Evolutionary conservation across 805 yeast species (phyloP).

Genomic region (Debaryomyces prosopidis): DNA sequence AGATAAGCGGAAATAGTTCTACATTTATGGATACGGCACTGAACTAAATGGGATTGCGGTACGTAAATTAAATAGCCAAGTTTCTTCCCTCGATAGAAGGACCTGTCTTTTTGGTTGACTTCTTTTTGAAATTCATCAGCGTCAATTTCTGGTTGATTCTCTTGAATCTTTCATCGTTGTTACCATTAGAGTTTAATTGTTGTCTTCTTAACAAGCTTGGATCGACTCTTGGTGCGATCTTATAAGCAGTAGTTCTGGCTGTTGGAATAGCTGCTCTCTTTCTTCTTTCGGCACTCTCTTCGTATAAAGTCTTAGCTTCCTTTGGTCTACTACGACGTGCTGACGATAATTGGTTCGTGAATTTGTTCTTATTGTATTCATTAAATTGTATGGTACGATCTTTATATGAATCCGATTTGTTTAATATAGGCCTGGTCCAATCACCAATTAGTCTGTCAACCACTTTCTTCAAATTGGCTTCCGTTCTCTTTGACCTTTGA

Average conservation of each 20-base stretch:
- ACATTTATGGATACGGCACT: too few relatives aligned
- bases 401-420: conserved; percentile 90
- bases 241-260: conserved; percentile 83
- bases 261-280: conserved; percentile 96
- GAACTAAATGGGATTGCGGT: neutral
- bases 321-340: conserved; percentile 28
- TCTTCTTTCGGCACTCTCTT: conserved; percentile 87
- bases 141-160: conserved; percentile 65
- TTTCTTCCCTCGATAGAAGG: conserved; percentile 79
- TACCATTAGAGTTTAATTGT: conserved; percentile 44
- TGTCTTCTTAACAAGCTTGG: conserved; percentile 46
- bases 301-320: conserved; percentile 65
- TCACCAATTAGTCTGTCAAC: conserved; percentile 92
- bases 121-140: conserved; percentile 48
- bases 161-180: conserved; percentile 74
- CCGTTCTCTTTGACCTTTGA: conserved; percentile 87
- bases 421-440: conserved; percentile 98
- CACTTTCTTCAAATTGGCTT: conserved; percentile 77
- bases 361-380: conserved; percentile 63
- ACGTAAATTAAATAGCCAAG: conserved; percentile 33
- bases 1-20: too few relatives aligned
- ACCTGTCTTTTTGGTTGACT: conserved; percentile 60
- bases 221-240: conserved; percentile 82
- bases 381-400: conserved; percentile 74
- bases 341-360: conserved; percentile 42